These are phyloP conservation scores for Ophiostoma sp. DNA, from an alignment of 2,329 filamentous ascomycete species.

Conservation along the genomic window DNA sequence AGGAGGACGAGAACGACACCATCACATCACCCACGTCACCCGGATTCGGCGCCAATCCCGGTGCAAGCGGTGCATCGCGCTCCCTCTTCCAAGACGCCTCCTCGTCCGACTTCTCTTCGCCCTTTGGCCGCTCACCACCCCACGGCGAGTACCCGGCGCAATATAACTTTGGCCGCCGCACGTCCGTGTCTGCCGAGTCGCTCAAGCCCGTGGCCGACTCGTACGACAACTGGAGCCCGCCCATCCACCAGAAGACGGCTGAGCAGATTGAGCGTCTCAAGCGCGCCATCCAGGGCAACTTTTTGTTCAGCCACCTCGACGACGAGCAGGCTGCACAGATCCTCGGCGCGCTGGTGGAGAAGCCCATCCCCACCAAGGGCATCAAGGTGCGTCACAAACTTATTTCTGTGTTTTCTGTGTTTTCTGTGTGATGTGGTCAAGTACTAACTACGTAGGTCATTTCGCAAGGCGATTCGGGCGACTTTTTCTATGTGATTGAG, in stretches of 20 bases:
- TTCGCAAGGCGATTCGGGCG: constrained; percentile 87
- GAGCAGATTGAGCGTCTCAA: constrained; percentile 78
- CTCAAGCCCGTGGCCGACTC: constrained; percentile 80
- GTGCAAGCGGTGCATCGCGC: constrained; percentile 4
- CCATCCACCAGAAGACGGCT: constrained; percentile 72
- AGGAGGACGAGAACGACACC: constrained; percentile 76
- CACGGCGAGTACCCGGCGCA: constrained; percentile 76
- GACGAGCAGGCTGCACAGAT: constrained; percentile 88
- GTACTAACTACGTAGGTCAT: constrained; percentile 63
- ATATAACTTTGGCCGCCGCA: constrained; percentile 89
- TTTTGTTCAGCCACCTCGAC: constrained; percentile 89
- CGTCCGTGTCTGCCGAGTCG: constrained; percentile 94
- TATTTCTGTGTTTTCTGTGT: neutral
- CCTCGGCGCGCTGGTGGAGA: constrained; percentile 85
- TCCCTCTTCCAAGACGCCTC: constrained; percentile 18
- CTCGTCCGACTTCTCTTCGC: constrained; percentile 34
- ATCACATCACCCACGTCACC: constrained; percentile 60
- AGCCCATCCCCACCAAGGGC: constrained; percentile 87
- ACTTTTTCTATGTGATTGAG: constrained; percentile 97
- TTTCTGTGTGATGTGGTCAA: neutral
- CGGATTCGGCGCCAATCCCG: constrained; percentile 33
- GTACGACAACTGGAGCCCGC: constrained; percentile 86
- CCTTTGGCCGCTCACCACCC: constrained; percentile 50
- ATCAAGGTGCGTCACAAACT: constrained; percentile 51
- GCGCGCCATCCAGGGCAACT: constrained; percentile 79